Evolutionary conservation across 768 basidiomycete genomes (phyloP), one percentile per base, ranked within the genome.

Genomic region (Cubamyces lactineus): DNA sequence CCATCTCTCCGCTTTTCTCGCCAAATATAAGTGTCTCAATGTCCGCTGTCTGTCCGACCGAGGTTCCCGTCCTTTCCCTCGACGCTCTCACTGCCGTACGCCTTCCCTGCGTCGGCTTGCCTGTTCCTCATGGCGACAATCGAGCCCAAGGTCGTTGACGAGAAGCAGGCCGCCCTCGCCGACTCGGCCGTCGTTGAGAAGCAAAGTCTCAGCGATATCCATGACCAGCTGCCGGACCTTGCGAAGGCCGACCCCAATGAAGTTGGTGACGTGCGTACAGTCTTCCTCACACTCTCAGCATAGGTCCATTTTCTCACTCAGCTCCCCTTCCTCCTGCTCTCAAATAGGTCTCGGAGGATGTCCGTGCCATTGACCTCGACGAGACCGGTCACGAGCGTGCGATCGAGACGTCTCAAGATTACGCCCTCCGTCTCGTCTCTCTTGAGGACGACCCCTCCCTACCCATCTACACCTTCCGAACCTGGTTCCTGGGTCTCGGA

Each of bases 311-410:
- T 24, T 47, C 28, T 21, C 5, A 19, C 12, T 34, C 34, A 34
- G 1, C 9, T 34, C 9, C 4, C 34, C 28, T 28, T 28, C 34
- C 34, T 11, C 34, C 9, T 9, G 34, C 34, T 34, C 34, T 30
- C 34, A 1, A 34, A 7, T 47, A 70, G 49, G 66, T 66, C 39
- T 70, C 61, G 39, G 69, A 70, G 23, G 62, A 70, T 45, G 67
- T 70, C 41, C 69, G 69, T 46, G 69, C 65, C 23, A 67, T 82
- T 41, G 82, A 83, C 64, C 66, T 82, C 62, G 81, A 76, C 49
- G 79, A 72, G 16, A 71, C 77, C 53, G 82, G 82, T 43, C 80
- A 82, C 64, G 82, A 83, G 64, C 70, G 80, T 7, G 81, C 82
- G 16, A 83, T 83, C 62, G 82, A 76, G 60, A 82, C 81, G 9